A percentile compares a stretch with the other conserved stretches of the same genome.
Evolutionary conservation across 2,329 filamentous ascomycete genomes (phyloP).

Genomic region (Clonostachys solani): DNA sequence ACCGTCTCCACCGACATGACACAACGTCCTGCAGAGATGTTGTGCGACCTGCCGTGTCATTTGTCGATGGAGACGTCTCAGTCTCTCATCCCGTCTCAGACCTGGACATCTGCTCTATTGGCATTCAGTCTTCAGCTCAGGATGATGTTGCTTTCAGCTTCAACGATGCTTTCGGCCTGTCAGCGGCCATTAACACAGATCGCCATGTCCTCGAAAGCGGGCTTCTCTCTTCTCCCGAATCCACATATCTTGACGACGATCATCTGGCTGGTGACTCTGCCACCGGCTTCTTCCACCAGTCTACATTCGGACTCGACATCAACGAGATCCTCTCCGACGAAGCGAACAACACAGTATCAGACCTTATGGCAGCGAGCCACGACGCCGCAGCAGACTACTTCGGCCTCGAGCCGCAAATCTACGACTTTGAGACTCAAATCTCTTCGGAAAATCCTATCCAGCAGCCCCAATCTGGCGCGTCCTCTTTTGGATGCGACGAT

Average conservation of each 20-base stretch:
- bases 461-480: conserved; percentile 72
- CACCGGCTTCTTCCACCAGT: conserved; percentile 35
- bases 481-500: conserved; percentile 70
- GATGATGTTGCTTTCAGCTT: conserved; percentile 62
- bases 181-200: conserved; percentile 69
- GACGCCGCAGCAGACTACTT: conserved; percentile 47
- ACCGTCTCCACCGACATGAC: conserved; percentile 74
- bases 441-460: conserved; percentile 64
- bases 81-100: conserved; percentile 38
- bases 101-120: conserved; percentile 12
- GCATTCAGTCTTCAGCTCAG: conserved; percentile 43
- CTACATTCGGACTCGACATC: conserved; percentile 44
- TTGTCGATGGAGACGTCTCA: conserved; percentile 68
- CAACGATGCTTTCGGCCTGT: conserved; percentile 64
- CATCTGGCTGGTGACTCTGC: conserved; percentile 59
- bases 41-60: conserved; percentile 99
- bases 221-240: conserved; percentile 70
- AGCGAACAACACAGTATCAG: conserved; percentile 35
- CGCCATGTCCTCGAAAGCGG: conserved; percentile 71
- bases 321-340: conserved; percentile 53
- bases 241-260: conserved; percentile 62
- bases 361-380: conserved; percentile 43
- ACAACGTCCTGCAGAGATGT: conserved; percentile 99
- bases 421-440: conserved; percentile 56
- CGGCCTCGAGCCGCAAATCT: conserved; percentile 38